These are phyloP conservation scores for Wallacemonas rigidus DNA, from an alignment of 208 protist species.

Conservation along the genomic window DNA sequence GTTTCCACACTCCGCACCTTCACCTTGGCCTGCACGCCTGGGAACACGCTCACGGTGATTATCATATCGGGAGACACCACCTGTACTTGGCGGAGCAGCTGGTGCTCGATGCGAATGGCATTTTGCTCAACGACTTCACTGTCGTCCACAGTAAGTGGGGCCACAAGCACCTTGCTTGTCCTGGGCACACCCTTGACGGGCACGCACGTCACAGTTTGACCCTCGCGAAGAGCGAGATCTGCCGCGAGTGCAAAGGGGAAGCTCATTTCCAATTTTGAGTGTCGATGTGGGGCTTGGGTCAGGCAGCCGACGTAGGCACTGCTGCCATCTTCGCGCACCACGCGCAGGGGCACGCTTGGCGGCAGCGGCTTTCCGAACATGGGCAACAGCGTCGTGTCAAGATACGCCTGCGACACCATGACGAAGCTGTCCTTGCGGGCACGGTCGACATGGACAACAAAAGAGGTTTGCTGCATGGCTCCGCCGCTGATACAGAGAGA, in stretches of 20 bases:
- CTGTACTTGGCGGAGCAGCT: constrained; percentile 83
- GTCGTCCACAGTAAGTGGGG: constrained; percentile 86
- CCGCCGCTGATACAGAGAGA: background rate
- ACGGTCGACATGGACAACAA: constrained; percentile 63
- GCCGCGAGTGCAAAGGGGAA: constrained; percentile 53
- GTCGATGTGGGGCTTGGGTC: constrained; percentile 40
- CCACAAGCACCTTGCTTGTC: constrained; percentile 78
- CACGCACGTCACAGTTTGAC: constrained; percentile 57
- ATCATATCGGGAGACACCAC: constrained; percentile 81
- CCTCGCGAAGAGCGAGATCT: constrained; percentile 58
- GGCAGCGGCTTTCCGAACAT: constrained; percentile 53
- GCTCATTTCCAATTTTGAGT: constrained; percentile 55
- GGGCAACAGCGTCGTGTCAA: constrained; percentile 41
- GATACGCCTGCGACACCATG: constrained; percentile 50
- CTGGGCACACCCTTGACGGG: constrained; percentile 39
- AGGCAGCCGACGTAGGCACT: constrained; percentile 74
- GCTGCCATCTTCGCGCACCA: constrained; percentile 48
- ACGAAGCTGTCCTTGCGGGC: constrained; percentile 75
- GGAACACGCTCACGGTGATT: constrained; percentile 70
- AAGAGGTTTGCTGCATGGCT: constrained; percentile 33
- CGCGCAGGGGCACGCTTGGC: constrained; percentile 53
- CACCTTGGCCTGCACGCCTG: constrained; percentile 66
- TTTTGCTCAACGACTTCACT: constrained; percentile 93
- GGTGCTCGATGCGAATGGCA: constrained; percentile 74
- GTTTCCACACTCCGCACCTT: constrained; percentile 68